Base-by-base conservation (phyloP, 306 rosid genomes). In the Malus sieversii region DNA sequence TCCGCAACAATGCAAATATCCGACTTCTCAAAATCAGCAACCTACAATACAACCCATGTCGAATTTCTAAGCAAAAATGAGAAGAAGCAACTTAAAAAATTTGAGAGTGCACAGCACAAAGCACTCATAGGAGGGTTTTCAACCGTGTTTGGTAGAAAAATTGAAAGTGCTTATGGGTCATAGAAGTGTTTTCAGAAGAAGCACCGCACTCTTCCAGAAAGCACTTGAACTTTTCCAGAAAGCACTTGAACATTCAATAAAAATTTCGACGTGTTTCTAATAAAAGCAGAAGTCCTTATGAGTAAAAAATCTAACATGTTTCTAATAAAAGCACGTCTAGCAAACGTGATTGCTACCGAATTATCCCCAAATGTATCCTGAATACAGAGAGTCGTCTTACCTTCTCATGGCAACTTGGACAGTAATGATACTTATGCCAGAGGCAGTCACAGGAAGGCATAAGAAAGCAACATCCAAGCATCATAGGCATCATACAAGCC, bases 341-440 rank as follows among this genome's bases (percentile, higher is more conserved):
- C 55, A 48, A 48, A 48, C 15, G 20, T 48, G 55, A 48, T 48
- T 48, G 8, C 55, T 15, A 48, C 55, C 6, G 20, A 48, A 48
- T 18, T 16, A 48, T 15, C 16, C 55, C 19, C 55, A 48, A 48
- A 48, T 35, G 8, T 46, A 1, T 14, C 53, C 53, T 5, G 9
- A 61, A 23, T 27, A 25, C 2, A 61, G 20, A 55, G 15, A 72
- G 16, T 30, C 8, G 3, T 82, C 10, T 32, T 64, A 93, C 98
- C 97, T 87, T 91, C 67, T 86, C 82, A 2, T 91, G 82, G 86
- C 98, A 93, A 35, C 80, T 76, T 25, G 98, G 96, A 80, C 98
- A 93, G 35, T 87, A 88, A 79, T 93, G 98, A 77, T 89, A 82
- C 77, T 93, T 91, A 78, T 93, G 98, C 98, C 98, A 93, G 57